A percentile compares a stretch with the other conserved stretches of the same genome.
Conservation (phyloP, 2,329 filamentous ascomycete species). For the Aspergillaceae sp. region DNA sequence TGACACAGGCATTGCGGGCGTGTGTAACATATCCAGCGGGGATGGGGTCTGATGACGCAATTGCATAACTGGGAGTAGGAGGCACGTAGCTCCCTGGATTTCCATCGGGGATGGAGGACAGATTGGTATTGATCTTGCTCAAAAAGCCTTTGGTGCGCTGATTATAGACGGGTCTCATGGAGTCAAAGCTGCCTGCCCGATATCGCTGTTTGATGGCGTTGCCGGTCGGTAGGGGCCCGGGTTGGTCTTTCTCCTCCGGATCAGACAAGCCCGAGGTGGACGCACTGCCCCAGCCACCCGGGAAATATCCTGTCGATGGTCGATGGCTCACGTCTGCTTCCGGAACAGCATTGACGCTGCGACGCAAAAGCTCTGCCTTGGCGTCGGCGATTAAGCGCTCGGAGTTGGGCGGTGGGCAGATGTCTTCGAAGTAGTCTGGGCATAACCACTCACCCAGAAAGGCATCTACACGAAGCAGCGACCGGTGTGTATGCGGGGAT, state of each 20-base stretch:
- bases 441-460: constrained; percentile 95
- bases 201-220: constrained; percentile 25
- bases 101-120: constrained; percentile 19
- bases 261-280: constrained; percentile 19
- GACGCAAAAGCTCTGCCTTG: constrained; percentile 74
- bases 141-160: constrained; percentile 15
- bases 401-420: constrained; percentile 78
- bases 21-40: constrained; percentile 83
- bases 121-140: constrained; percentile 25
- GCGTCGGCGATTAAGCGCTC: constrained; percentile 80
- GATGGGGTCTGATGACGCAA: constrained; percentile 71
- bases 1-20: constrained; percentile 74
- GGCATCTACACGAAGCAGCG: constrained; percentile 67
- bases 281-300: constrained; percentile 47
- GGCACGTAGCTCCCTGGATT: constrained; percentile 53
- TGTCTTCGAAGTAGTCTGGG: constrained; percentile 85
- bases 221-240: not conserved
- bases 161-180: constrained; percentile 17
- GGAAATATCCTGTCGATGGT: constrained; percentile 41
- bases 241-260: constrained; percentile 16
- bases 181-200: constrained; percentile 41
- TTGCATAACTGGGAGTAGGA: constrained; percentile 72
- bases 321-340: constrained; percentile 27
- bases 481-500: constrained; percentile 10
- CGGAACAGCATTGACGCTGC: constrained; percentile 56